Evolutionary conservation across 371 early-diverging fungal genomes (phyloP), one percentile per base, ranked within the genome.

Genomic region (Entomophthora muscae): DNA sequence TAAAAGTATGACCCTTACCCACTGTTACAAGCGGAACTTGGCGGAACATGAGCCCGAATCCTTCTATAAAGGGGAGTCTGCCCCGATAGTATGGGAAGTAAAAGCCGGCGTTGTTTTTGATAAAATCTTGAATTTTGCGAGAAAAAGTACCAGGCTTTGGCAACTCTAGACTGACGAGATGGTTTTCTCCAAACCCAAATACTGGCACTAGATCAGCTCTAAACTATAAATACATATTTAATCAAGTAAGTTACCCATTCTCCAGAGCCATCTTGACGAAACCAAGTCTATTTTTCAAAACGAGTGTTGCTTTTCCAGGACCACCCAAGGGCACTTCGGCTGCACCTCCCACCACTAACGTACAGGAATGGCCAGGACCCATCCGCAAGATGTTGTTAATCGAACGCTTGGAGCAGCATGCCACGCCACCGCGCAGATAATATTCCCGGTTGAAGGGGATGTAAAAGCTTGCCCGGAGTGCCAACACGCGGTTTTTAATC

Each of bases 101-200:
- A 26, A 53, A 53, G 3, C 54, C 54, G 26, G 26, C 21, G 3
- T 23, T n/a, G 23, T n/a, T 53, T 53, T 53, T 53, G 3, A 53
- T 53, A 53, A 53, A 5, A 23, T 53, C 23, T n/a, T 53, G 54
- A 5, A n/a, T 10, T 10, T n/a, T 26, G 26, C 26, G 26, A 53
- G 26, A 53, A n/a, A n/a, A 53, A 53, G 54, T 7, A 3, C 54
- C 54, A 53, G 54, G 54, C n/a, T n/a, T 26, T 29, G 64, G 64
- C 31, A 28, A 30, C 30, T 32, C 56, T 52, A 61, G 83, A 56
- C 78, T 77, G 64, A 81, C 89, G 13, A 90, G 66, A 42, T 90
- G 86, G 69, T 89, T 90, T 69, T 91, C 91, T 33, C 91, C 91
- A 76, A 91, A 89, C 0, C 82, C 77, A 65, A 85, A 80, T 0